A percentile compares a stretch with the other conserved stretches of the same genome.
These are phyloP conservation scores for Phytophthora ohioensis DNA, from an alignment of 352 stramenopile genomes.

Conservation along the genomic window DNA sequence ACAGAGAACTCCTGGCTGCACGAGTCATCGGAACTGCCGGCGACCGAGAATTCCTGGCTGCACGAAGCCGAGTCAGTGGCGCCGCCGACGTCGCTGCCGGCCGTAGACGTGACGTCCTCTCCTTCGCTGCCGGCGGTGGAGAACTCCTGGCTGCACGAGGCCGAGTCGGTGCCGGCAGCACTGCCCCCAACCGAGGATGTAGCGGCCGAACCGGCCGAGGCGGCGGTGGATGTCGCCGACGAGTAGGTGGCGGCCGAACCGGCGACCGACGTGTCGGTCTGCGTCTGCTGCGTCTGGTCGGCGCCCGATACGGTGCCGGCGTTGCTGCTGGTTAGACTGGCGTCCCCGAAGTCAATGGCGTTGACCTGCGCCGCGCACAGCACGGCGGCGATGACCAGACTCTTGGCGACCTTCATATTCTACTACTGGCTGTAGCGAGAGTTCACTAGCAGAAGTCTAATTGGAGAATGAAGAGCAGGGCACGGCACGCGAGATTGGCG, in stretches of 20 bases:
- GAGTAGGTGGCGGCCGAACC: slow-evolving; percentile 15
- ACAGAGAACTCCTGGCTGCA: slow-evolving; percentile 42
- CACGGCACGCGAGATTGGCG: slow-evolving; percentile 14
- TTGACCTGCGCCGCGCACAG: slow-evolving; percentile 60
- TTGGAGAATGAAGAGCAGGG: slow-evolving; percentile 40
- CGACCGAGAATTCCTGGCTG: slow-evolving; percentile 37
- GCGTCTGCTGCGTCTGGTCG: slow-evolving; percentile 22
- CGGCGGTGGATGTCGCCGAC: not conserved
- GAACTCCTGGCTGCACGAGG: slow-evolving; percentile 48
- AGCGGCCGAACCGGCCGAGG: not conserved
- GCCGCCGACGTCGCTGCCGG: slow-evolving; percentile 6
- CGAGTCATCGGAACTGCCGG: slow-evolving; percentile 32
- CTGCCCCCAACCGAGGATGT: slow-evolving; percentile 3
- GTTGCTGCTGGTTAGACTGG: slow-evolving; percentile 24
- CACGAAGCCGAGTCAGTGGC: slow-evolving; percentile 23
- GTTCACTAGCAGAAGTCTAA: slow-evolving; percentile 37
- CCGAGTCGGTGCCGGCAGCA: slow-evolving; percentile 27
- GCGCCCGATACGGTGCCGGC: slow-evolving; percentile 35
- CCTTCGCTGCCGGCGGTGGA: slow-evolving; percentile 39
- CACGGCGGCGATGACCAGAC: slow-evolving; percentile 63
- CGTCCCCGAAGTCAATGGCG: slow-evolving; percentile 57
- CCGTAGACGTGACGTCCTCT: not conserved
- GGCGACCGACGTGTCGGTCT: slow-evolving; percentile 4
- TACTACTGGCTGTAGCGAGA: not conserved
- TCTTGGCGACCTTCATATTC: slow-evolving; percentile 52